Base-by-base conservation (phyloP, 2,329 filamentous ascomycete species). In the Triangularia setosa region DNA sequence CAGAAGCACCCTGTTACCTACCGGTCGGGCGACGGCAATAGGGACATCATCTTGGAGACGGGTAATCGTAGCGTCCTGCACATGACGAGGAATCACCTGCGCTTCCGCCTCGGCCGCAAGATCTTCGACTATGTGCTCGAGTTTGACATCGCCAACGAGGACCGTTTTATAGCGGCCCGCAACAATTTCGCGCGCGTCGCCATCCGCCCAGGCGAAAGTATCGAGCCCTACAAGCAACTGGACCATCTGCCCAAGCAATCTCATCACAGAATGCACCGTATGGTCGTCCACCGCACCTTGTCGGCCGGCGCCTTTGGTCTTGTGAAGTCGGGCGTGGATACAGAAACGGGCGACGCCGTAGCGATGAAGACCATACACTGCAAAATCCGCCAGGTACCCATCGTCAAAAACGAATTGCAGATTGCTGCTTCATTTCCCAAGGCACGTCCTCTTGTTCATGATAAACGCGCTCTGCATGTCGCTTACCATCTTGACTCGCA, bases 311-410 rank as follows among this genome's bases (percentile, higher is more conserved):
- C 62, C 9, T 68, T 68, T 21, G 64, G 66, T 21, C 35, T 65
- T 16, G 66, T 68, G 6, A 59, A 52, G 40, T 59, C 57, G 11
- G 62, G 64, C 21, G 48, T 68, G 24, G 30, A 66, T 21, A 63
- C 33, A 27, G n/a, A 12, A 16, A 64, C 64, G 3, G 62, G 64
- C 8, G 18, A 63, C 14, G 21, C 59, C 9, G 28, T 68, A 7
- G 66, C 66, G 23, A 63, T 64, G 27, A 68, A 68, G 58, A 61
- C 52, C 12, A 40, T 68, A n/a, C 24, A 60, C 28, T 63, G 64
- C 27, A 61, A 58, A 58, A n/a, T 35, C 16, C 14, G 59, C 33
- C 56, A 58, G n/a, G 52, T 24, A 54, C 52, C 12, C 4, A 54
- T 23, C 52, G 54, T 64, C n/a, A 21, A 55, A 2, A 24, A 14